A percentile compares a stretch with the other conserved stretches of the same genome.
Evolutionary conservation across 345 rosid species (phyloP).

Genomic region (Brassica napus): Da-Ae NC_063441.1:15230001-15230500

Average conservation of each 20-base stretch:
- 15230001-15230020: conserved; percentile 29
- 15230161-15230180: conserved; percentile 11
- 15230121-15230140: conserved; percentile 27
- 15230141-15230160: conserved; percentile 23
- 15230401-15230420: no score
- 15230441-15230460: no score
- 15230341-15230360: background rate
- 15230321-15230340: background rate
- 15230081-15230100: conserved; percentile 34
- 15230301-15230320: background rate
- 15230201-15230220: background rate
- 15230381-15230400: background rate
- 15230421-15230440: no score
- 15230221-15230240: background rate
- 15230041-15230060: conserved; percentile 35
- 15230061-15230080: conserved; percentile 36
- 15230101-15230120: conserved; percentile 37
- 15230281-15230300: background rate
- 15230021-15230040: conserved; percentile 31
- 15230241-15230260: background rate
- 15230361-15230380: background rate
- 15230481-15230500: no score
- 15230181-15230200: conserved; percentile 36
- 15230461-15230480: no score
- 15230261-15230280: background rate